Conservation (phyloP, 768 basidiomycete genomes). For the Amyloporia xantha region DNA sequence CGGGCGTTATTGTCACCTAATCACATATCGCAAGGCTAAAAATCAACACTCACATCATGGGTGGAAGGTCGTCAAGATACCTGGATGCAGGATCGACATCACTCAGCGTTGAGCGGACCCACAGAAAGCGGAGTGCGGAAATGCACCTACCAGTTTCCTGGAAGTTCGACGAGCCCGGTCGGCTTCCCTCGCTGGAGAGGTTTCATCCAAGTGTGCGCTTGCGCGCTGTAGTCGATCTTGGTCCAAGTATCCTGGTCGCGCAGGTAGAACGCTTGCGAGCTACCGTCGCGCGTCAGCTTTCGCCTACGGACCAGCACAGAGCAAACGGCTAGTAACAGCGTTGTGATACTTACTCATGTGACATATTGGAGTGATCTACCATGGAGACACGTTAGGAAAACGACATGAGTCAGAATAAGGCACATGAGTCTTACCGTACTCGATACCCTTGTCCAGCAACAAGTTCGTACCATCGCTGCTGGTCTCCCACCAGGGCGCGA, state of each 20-base stretch:
- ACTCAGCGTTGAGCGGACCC: too few species aligned
- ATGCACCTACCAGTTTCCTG: constrained; percentile 56
- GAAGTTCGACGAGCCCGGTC: constrained; percentile 58
- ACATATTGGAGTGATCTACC: constrained; percentile 54
- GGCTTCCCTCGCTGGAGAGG: constrained; percentile 57
- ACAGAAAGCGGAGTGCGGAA: neutral
- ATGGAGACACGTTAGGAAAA: too few species aligned
- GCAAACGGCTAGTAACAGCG: neutral
- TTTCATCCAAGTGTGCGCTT: constrained; percentile 69
- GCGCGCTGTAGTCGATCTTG: constrained; percentile 57
- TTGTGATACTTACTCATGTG: constrained; percentile 40
- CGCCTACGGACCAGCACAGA: neutral
- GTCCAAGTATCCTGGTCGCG: constrained; percentile 66
- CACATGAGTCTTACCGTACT: constrained; percentile 69
- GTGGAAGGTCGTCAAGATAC: constrained; percentile 70
- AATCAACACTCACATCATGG: constrained; percentile 48
- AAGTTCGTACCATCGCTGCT: constrained; percentile 59
- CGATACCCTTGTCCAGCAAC: constrained; percentile 63
- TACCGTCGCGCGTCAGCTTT: constrained; percentile 11
- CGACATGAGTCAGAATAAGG: too few species aligned
- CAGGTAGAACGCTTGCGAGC: constrained; percentile 61
- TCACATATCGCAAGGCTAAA: neutral
- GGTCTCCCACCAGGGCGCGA: constrained; percentile 80
- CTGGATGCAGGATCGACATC: constrained; percentile 24
- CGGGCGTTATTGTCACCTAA: neutral